These are phyloP conservation scores for Bolboschoenoplectus hybrid DNA, from an alignment of 202 grass and related monocot species.

Conservation along the genomic window DNA sequence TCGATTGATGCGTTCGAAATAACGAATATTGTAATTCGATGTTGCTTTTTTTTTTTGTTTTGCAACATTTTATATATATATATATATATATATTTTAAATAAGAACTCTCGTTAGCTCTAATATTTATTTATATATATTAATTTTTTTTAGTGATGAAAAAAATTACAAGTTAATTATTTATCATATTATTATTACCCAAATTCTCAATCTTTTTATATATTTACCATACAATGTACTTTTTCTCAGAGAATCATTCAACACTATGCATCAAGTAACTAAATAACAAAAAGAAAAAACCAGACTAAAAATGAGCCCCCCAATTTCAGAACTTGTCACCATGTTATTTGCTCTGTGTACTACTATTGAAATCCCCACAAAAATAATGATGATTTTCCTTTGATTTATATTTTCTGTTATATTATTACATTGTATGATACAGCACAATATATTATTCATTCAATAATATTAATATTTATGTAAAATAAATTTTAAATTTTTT, in stretches of 20 bases:
- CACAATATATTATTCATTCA: too few species aligned
- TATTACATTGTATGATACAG: too few species aligned
- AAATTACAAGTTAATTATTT: background rate
- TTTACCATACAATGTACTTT: constrained; percentile 6
- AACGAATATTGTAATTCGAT: too few species aligned
- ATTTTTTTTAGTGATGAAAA: background rate
- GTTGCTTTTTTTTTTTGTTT: too few species aligned
- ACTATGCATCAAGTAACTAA: background rate
- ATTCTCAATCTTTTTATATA: background rate
- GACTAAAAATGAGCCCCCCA: constrained; percentile 17
- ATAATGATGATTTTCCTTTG: too few species aligned
- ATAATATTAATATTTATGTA: too few species aligned
- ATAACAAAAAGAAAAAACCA: constrained; percentile 22
- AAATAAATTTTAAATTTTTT: too few species aligned
- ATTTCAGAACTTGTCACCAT: constrained; percentile 23
- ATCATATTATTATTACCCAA: background rate
- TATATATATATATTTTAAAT: too few species aligned
- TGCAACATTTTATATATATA: background rate
- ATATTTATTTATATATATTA: too few species aligned
- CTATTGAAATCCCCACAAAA: constrained; percentile 1
- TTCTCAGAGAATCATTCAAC: background rate
- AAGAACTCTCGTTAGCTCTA: too few species aligned
- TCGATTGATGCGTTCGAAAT: too few species aligned
- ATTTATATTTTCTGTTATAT: too few species aligned
- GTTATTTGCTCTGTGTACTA: background rate